Conservation (phyloP, 2,329 filamentous ascomycete species). For the Aureobasidium sp. region DNA sequence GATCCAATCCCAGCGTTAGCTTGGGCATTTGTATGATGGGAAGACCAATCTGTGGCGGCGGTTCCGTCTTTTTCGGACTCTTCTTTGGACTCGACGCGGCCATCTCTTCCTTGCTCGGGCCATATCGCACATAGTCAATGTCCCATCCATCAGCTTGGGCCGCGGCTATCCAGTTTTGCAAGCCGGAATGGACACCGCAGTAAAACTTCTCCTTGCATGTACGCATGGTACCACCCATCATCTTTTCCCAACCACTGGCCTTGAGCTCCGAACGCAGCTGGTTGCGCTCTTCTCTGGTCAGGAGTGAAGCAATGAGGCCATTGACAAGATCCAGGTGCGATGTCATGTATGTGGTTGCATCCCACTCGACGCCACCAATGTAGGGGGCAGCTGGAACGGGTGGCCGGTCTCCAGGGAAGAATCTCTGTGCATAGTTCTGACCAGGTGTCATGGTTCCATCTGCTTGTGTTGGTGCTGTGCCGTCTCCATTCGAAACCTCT, state of each 20-base stretch:
- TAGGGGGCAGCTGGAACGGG: constrained; percentile 92
- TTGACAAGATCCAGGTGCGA: constrained; percentile 90
- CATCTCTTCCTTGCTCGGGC: constrained; percentile 42
- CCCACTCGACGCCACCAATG: constrained; percentile 96
- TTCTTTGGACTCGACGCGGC: constrained; percentile 34
- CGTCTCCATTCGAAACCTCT: not conserved
- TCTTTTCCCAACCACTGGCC: constrained; percentile 83
- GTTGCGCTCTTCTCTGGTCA: constrained; percentile 63
- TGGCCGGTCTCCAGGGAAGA: constrained; percentile 78
- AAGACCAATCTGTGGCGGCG: constrained; percentile 13
- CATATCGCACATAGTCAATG: constrained; percentile 68
- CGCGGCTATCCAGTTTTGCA: constrained; percentile 84
- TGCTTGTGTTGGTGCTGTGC: not conserved
- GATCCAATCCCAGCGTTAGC: constrained; percentile 12
- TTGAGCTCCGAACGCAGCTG: constrained; percentile 65
- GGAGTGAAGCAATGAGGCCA: constrained; percentile 74
- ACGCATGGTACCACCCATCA: constrained; percentile 73
- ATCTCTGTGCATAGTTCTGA: constrained; percentile 44
- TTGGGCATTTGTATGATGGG: constrained; percentile 10
- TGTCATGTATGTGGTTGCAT: constrained; percentile 92
- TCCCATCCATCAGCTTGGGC: constrained; percentile 84
- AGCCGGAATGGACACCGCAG: constrained; percentile 76
- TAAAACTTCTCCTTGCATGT: constrained; percentile 99
- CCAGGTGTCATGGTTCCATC: not conserved
- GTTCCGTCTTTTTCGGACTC: constrained; percentile 14